These are phyloP conservation scores for Pseudogymnoascus pannorum DNA, from an alignment of 2,329 filamentous ascomycete genomes.

Conservation along the genomic window DNA sequence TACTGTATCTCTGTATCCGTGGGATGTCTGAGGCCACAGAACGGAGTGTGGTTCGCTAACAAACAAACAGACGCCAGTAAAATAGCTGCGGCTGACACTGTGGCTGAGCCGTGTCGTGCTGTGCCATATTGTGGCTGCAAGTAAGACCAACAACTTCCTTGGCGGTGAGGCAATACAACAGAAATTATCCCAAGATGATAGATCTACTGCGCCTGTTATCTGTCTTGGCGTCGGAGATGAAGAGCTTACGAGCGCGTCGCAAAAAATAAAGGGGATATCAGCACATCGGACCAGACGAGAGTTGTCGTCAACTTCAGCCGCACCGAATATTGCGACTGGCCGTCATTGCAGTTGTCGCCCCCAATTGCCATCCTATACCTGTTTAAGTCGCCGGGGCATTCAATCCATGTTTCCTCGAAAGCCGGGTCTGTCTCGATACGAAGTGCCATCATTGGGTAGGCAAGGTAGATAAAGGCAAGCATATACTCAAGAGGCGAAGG, in stretches of 20 bases:
- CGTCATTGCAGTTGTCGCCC: conserved; percentile 70
- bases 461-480: conserved; percentile 84
- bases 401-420: conserved; percentile 87
- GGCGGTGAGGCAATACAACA: background rate
- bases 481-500: conserved; percentile 79
- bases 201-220: too few species aligned
- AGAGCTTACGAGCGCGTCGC: background rate
- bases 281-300: background rate
- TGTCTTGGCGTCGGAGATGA: background rate
- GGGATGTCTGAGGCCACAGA: too few species aligned
- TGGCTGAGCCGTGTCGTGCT: too few species aligned
- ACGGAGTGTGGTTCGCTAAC: too few species aligned
- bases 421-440: conserved; percentile 76
- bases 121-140: too few species aligned
- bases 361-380: conserved; percentile 88
- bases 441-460: conserved; percentile 84
- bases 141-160: background rate
- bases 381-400: conserved; percentile 79
- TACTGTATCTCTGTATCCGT: too few species aligned
- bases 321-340: background rate
- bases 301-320: background rate
- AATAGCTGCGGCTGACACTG: too few species aligned
- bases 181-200: background rate
- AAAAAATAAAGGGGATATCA: background rate
- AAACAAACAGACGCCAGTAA: too few species aligned